phyloP scores from a whole-genome alignment of 805 yeast species.

The Scheffersomyces lignosus region DNA sequence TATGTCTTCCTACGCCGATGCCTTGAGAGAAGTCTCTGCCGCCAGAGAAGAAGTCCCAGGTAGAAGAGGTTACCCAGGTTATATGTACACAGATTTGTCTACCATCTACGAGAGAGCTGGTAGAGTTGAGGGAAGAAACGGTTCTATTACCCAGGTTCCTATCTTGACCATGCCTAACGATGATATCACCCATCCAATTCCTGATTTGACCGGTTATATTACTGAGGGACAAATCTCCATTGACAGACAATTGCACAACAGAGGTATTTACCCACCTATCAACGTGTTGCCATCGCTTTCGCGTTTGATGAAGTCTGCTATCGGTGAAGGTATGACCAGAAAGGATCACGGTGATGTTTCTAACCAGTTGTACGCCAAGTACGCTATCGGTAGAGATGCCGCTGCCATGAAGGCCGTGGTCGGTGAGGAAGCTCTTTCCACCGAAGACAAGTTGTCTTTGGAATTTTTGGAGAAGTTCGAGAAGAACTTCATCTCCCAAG shows the following conservation, averaged over 20 bases:
- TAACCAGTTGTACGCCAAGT: slow-evolving; percentile 97
- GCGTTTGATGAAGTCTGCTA: slow-evolving; percentile 98
- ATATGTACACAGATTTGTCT: slow-evolving; percentile 99
- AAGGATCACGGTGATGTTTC: slow-evolving; percentile 99
- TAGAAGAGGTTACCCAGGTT: slow-evolving; percentile 99
- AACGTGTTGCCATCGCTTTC: slow-evolving; percentile 96
- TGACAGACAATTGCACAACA: slow-evolving; percentile 93
- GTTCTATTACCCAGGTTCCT: slow-evolving; percentile 98
- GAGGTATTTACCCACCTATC: slow-evolving; percentile 98
- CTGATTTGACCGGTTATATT: slow-evolving; percentile 98
- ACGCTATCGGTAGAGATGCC: slow-evolving; percentile 99
- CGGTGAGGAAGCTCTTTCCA: slow-evolving; percentile 98
- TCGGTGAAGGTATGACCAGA: slow-evolving; percentile 99
- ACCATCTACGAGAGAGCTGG: slow-evolving; percentile 99
- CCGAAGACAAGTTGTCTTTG: slow-evolving; percentile 94
- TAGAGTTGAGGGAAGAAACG: slow-evolving; percentile 99
- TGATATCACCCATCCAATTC: slow-evolving; percentile 99
- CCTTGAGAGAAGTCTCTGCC: slow-evolving; percentile 98
- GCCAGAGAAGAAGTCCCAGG: slow-evolving; percentile 99
- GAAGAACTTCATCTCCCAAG: slow-evolving; percentile 92
- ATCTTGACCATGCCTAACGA: slow-evolving; percentile 99
- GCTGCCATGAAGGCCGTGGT: slow-evolving; percentile 99
- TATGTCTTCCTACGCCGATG: slow-evolving; percentile 99
- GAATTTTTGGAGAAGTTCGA: slow-evolving; percentile 98
- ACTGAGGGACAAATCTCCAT: slow-evolving; percentile 98